A percentile compares a stretch with the other conserved stretches of the same genome.
Conservation (phyloP, 1,284 basidiomycete genomes). For the Trametes polyzona region DNA sequence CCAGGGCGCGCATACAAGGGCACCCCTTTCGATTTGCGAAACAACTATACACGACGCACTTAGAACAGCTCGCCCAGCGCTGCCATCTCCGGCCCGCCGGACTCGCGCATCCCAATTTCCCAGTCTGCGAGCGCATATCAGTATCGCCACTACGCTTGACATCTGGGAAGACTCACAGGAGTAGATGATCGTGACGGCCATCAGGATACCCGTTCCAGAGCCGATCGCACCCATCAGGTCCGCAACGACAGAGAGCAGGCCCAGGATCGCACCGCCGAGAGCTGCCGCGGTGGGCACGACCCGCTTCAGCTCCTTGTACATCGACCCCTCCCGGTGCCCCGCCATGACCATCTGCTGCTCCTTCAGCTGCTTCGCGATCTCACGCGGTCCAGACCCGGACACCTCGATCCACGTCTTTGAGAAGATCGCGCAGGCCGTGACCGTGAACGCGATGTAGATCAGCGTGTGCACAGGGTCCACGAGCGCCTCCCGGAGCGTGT, state of each 20-base stretch:
- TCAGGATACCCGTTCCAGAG: conserved; percentile 95
- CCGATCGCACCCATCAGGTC: conserved; percentile 97
- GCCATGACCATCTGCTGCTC: conserved; percentile 99
- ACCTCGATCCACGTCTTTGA: conserved; percentile 99
- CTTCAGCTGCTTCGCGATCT: conserved; percentile 98
- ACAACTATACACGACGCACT: not conserved
- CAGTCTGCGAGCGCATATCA: conserved; percentile 51
- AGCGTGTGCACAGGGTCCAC: conserved; percentile 93
- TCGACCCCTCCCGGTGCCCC: conserved; percentile 93
- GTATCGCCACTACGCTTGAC: not conserved
- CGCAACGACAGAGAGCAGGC: conserved; percentile 92
- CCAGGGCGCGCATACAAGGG: not conserved
- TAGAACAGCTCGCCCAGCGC: conserved; percentile 70
- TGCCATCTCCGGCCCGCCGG: conserved; percentile 74
- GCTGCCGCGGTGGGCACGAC: conserved; percentile 98
- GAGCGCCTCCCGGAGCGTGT: conserved; percentile 85
- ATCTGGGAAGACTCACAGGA: conserved; percentile 62
- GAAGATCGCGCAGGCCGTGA: conserved; percentile 95
- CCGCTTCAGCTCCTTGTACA: conserved; percentile 99
- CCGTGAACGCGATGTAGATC: conserved; percentile 92
- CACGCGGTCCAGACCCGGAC: conserved; percentile 92
- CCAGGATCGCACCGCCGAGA: conserved; percentile 95
- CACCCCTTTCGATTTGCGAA: not conserved
- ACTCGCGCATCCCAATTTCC: conserved; percentile 81
- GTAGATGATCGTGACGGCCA: conserved; percentile 98